These are phyloP conservation scores for Aspergillus arachidicola DNA, from an alignment of 2,329 filamentous ascomycete genomes.

Conservation along the genomic window DNA sequence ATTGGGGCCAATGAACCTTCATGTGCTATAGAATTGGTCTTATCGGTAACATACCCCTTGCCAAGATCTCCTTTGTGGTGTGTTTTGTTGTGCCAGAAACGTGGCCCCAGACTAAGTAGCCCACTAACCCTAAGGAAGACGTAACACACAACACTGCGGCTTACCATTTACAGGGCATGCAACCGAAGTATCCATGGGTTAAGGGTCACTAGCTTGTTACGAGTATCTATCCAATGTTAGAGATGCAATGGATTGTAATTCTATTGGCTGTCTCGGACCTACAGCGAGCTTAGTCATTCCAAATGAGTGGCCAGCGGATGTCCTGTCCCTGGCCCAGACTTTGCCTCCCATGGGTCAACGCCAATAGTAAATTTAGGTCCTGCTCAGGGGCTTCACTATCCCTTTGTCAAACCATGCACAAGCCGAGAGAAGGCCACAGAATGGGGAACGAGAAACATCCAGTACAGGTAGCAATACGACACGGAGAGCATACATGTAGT, in stretches of 20 bases:
- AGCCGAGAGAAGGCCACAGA: neutral
- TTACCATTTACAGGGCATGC: neutral
- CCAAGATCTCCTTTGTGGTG: neutral
- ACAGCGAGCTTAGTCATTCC: neutral
- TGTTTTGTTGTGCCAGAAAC: neutral
- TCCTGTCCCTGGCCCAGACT: constrained; percentile 9
- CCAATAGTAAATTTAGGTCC: constrained; percentile 1
- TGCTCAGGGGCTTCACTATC: neutral
- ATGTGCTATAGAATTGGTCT: neutral
- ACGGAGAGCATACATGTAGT: neutral
- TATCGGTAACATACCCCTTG: neutral
- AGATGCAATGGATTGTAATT: neutral
- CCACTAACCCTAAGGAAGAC: neutral
- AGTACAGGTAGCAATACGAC: neutral
- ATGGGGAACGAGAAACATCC: neutral
- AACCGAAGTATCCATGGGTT: neutral
- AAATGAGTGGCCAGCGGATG: neutral
- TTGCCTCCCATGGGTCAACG: neutral
- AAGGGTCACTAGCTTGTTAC: neutral
- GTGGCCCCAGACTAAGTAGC: neutral
- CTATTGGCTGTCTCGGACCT: neutral
- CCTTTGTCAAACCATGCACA: neutral
- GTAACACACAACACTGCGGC: neutral
- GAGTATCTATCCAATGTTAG: neutral
- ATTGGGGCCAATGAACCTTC: neutral